Percentiles rank a stretch among this genome's conserved stretches.
Conservation (phyloP, 2,329 filamentous ascomycete genomes). For the Raffaelea deltoideospora region DNA sequence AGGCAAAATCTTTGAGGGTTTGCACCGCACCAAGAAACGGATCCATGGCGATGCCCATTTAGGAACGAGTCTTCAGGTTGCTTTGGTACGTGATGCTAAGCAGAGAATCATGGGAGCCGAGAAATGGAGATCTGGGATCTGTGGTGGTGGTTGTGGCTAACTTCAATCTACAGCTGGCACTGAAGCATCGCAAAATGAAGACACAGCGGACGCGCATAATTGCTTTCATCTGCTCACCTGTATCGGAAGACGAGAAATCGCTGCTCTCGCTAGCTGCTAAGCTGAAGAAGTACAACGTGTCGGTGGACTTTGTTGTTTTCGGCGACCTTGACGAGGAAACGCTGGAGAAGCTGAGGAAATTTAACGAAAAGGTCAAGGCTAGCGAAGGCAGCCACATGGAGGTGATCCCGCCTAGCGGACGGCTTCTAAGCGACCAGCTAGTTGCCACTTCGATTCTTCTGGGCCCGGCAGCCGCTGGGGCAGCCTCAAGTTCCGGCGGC, state of each 20-base stretch:
- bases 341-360: conserved; percentile 81
- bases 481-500: conserved; percentile 41
- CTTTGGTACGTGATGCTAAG: conserved; percentile 49
- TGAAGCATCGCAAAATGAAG: conserved; percentile 98
- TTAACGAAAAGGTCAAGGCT: conserved; percentile 85
- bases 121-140: conserved; percentile 10
- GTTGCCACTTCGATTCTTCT: conserved; percentile 80
- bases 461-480: conserved; percentile 54
- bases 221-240: conserved; percentile 87
- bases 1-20: conserved; percentile 82
- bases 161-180: conserved; percentile 67
- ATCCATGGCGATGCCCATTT: conserved; percentile 81
- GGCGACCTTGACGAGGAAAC: conserved; percentile 83
- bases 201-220: conserved; percentile 93
- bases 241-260: conserved; percentile 78
- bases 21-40: conserved; percentile 80
- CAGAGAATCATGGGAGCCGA: not conserved
- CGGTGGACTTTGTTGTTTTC: conserved; percentile 88
- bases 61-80: conserved; percentile 88
- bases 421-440: conserved; percentile 83
- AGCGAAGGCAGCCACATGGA: conserved; percentile 84
- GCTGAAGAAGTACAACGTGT: conserved; percentile 96
- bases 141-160: too few relatives aligned
- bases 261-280: conserved; percentile 85
- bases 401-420: conserved; percentile 78